Evolutionary conservation across 164 flowering plant species (phyloP), one percentile per base, ranked within the genome.

Genomic region (Tetrastigma voinierianum): DNA sequence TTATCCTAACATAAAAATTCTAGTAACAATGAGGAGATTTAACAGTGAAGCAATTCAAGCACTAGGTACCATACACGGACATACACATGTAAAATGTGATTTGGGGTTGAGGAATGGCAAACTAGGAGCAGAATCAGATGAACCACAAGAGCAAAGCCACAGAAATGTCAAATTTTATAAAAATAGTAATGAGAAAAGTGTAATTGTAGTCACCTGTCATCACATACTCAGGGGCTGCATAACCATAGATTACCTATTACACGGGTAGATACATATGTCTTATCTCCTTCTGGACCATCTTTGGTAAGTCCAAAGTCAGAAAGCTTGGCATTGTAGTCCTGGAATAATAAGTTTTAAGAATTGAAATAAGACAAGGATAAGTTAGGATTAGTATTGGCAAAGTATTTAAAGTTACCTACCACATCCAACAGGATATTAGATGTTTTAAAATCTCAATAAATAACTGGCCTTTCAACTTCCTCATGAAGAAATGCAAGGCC

Each of bases 401-500:
- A 10, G 43, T 7, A 32, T 32, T 68, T 52, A 16, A 13, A 56
- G 59, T 51, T 32, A 67, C 75, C 6, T 56, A 80, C 84, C 44
- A 74, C 71, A 64, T 81, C 85, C 15, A 81, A 61, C 32, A 81
- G 66, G 54, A 81, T 79, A 70, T 81, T 81, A 9, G 85, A 81
- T 48, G 85, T 65, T 64, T 81, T 81, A 60, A 81, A 78, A 70
- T 81, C 84, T 49, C 84, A 67, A 67, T 78, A 81, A 59, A 81
- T 81, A 4, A 81, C 84, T 11, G 82, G 84, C 59, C 73, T 69
- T 49, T 78, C 78, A 51, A 80, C 81, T 66, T 76, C 82, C 71
- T 81, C 82, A 51, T 78, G 85, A 65, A 81, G 85, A 72, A 81
- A 79, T 11, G 81, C 81, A 66, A 81, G 84, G 9, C 84, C 84